Conservation (phyloP, 163 green algal genomes). For the Chlorella variabilis region DNA sequence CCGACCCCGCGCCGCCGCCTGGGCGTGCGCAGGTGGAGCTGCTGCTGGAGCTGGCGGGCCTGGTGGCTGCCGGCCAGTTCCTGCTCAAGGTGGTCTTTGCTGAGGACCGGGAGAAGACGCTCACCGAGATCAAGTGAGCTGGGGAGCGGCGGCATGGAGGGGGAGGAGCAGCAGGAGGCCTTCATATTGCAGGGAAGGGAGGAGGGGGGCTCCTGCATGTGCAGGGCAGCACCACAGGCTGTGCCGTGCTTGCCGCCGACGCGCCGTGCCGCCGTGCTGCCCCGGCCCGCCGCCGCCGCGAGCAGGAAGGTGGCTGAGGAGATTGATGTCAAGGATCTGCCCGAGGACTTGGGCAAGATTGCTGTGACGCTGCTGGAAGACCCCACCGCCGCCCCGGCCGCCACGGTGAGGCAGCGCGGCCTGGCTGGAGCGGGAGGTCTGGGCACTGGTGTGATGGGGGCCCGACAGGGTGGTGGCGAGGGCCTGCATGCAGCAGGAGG, state of each 20-base stretch:
- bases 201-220: too few species aligned
- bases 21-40: constrained; percentile 54
- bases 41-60: constrained; percentile 55
- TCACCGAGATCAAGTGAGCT: constrained; percentile 50
- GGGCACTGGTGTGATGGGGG: too few species aligned
- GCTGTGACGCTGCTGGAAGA: constrained; percentile 14
- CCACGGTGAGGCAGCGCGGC: background rate
- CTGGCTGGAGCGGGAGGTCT: too few species aligned
- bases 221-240: too few species aligned
- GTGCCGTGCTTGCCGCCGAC: background rate
- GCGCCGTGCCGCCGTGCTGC: background rate
- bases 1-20: too few species aligned
- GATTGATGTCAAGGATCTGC: constrained; percentile 24
- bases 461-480: too few species aligned
- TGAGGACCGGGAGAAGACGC: constrained; percentile 57
- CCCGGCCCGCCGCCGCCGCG: background rate
- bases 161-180: too few species aligned
- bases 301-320: constrained; percentile 29
- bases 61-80: constrained; percentile 59
- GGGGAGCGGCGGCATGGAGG: too few species aligned
- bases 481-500: background rate
- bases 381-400: background rate
- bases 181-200: too few species aligned
- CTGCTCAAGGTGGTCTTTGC: constrained; percentile 57
- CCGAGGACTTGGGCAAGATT: constrained; percentile 25